phyloP scores from a whole-genome alignment of 495 filamentous ascomycete species.

The Aspergillus baeticus region DNA sequence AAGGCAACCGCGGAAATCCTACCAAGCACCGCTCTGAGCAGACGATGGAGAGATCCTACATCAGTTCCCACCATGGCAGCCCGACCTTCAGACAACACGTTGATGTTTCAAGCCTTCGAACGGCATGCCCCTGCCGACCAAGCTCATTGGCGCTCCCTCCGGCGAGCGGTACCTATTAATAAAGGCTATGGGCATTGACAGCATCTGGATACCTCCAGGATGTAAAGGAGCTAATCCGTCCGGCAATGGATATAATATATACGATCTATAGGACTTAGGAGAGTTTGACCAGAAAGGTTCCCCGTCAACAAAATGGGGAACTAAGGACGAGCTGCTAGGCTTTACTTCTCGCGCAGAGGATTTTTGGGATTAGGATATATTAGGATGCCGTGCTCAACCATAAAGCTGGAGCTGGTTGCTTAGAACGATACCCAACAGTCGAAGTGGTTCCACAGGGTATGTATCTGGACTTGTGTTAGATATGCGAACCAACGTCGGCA shows the following conservation, averaged over 20 bases:
- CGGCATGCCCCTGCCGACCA: slow-evolving; percentile 69
- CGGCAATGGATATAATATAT: slow-evolving; percentile 76
- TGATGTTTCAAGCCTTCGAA: slow-evolving; percentile 72
- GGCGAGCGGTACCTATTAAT: slow-evolving; percentile 51
- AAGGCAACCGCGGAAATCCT: slow-evolving; percentile 23
- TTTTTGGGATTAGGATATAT: slow-evolving; percentile 58
- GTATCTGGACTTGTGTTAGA: background rate
- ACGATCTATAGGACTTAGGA: slow-evolving; percentile 73
- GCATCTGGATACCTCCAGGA: slow-evolving; percentile 71
- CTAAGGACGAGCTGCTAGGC: slow-evolving; percentile 57
- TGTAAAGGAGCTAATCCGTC: slow-evolving; percentile 65
- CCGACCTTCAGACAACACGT: slow-evolving; percentile 53
- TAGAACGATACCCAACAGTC: slow-evolving; percentile 57
- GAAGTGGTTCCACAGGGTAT: slow-evolving; percentile 58
- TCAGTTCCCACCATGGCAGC: slow-evolving; percentile 34
- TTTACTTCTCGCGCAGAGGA: slow-evolving; percentile 49
- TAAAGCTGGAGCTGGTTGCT: slow-evolving; percentile 67
- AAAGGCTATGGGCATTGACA: slow-evolving; percentile 60
- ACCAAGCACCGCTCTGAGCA: too few relatives aligned
- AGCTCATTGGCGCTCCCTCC: slow-evolving; percentile 63
- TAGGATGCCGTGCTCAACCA: slow-evolving; percentile 80
- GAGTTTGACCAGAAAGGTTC: slow-evolving; percentile 74
- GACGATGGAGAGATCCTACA: slow-evolving; percentile 29
- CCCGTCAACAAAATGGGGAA: slow-evolving; percentile 70
- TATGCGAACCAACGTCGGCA: background rate